Conservation (phyloP, 345 rosid species). For the Linum trigynum region DNA sequence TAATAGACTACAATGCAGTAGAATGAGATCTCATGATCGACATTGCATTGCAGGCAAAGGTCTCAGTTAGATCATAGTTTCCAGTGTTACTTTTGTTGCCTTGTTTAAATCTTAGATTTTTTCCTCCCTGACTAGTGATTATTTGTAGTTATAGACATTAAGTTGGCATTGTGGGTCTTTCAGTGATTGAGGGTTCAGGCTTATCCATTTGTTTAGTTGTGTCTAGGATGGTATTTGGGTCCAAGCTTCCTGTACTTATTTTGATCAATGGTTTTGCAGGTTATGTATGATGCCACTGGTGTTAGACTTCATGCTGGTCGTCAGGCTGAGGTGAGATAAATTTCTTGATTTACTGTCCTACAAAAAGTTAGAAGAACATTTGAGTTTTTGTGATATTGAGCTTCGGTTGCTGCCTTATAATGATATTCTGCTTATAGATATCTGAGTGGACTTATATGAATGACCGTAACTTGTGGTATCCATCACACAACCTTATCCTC, state of each 20-base stretch:
- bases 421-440: not conserved
- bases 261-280: conserved; percentile 26
- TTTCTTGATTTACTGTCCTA: not conserved
- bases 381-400: not conserved
- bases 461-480: not conserved
- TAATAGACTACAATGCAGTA: not conserved
- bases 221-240: not conserved
- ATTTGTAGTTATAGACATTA: not conserved
- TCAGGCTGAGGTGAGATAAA: conserved; percentile 47
- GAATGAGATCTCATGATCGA: not conserved
- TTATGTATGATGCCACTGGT: conserved; percentile 66
- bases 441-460: not conserved
- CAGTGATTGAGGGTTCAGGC: not conserved
- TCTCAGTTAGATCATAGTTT: not conserved
- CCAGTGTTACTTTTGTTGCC: not conserved
- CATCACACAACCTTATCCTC: no score
- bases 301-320: conserved; percentile 66
- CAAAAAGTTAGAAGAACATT: not conserved
- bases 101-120: not conserved
- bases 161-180: not conserved
- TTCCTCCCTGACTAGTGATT: not conserved
- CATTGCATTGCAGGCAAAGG: not conserved
- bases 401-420: not conserved
- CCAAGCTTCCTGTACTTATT: conserved; percentile 8
- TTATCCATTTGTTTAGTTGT: not conserved